A percentile compares a stretch with the other conserved stretches of the same genome.
Conservation (phyloP, 1,284 basidiomycete genomes). For the Salmacisia buchloeana region DNA sequence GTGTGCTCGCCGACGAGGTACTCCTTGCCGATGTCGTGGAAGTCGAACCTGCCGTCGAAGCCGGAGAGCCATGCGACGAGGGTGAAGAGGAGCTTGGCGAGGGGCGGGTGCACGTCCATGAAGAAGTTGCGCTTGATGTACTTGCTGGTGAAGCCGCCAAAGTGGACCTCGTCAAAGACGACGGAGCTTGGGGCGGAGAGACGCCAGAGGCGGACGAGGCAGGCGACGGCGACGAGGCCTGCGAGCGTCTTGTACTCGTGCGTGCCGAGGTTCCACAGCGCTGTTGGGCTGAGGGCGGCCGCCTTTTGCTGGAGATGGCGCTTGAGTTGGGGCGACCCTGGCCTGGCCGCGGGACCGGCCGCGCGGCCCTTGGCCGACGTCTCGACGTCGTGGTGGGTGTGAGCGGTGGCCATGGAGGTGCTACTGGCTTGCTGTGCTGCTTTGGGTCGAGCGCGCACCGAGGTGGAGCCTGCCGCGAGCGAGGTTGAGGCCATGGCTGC, state of each 20-base stretch:
- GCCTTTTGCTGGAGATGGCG: slow-evolving; percentile 2
- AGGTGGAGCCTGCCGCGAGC: too few relatives aligned
- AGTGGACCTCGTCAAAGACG: slow-evolving; percentile 48
- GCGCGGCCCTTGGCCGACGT: too few relatives aligned
- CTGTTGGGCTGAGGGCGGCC: not conserved
- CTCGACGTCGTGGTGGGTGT: too few relatives aligned
- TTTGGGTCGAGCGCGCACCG: too few relatives aligned
- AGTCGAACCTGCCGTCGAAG: slow-evolving; percentile 92
- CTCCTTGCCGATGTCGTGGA: slow-evolving; percentile 77
- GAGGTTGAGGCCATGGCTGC: too few relatives aligned
- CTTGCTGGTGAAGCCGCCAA: slow-evolving; percentile 64
- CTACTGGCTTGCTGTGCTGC: too few relatives aligned
- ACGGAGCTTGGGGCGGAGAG: slow-evolving; percentile 2
- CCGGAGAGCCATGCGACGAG: slow-evolving; percentile 79
- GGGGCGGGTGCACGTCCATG: slow-evolving; percentile 91
- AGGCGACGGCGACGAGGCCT: not conserved
- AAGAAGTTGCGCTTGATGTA: slow-evolving; percentile 81
- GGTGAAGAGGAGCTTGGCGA: slow-evolving; percentile 92
- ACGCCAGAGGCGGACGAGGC: slow-evolving; percentile 6
- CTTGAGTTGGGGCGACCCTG: slow-evolving; percentile 10
- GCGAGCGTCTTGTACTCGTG: not conserved
- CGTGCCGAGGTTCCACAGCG: slow-evolving; percentile 3
- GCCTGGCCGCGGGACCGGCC: not conserved
- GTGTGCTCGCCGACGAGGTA: slow-evolving; percentile 40
- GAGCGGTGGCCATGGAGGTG: too few relatives aligned